These are phyloP conservation scores for Rhizophora mangle DNA, from an alignment of 345 rosid genomes.

Conservation along the genomic window DNA sequence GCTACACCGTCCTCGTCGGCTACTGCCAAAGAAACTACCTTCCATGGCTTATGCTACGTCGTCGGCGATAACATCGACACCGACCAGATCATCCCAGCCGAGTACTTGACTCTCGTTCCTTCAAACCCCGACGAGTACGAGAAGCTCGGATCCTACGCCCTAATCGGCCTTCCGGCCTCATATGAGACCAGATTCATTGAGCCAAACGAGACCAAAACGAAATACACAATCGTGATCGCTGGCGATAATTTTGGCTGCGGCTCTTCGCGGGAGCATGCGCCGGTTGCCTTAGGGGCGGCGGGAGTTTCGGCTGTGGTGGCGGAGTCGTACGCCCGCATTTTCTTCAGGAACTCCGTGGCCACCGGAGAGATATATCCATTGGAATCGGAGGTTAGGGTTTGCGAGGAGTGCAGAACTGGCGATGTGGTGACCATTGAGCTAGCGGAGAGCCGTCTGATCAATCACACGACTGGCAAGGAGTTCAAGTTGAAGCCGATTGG, in stretches of 20 bases:
- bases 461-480: conserved; percentile 81
- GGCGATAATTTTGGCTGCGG: conserved; percentile 97
- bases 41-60: conserved; percentile 90
- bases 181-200: conserved; percentile 65
- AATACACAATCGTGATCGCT: conserved; percentile 62
- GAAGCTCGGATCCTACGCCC: conserved; percentile 81
- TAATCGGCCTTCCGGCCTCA: conserved; percentile 67
- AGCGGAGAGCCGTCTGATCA: conserved; percentile 55
- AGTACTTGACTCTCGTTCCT: conserved; percentile 81
- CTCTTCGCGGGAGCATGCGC: conserved; percentile 93
- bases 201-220: conserved; percentile 51
- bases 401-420: conserved; percentile 84
- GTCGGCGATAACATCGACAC: conserved; percentile 96
- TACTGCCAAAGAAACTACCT: conserved; percentile 24
- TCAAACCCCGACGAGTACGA: conserved; percentile 79
- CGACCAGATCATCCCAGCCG: conserved; percentile 93
- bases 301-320: conserved; percentile 80
- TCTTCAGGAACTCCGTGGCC: conserved; percentile 84
- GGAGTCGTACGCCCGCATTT: conserved; percentile 82
- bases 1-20: conserved; percentile 8
- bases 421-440: conserved; percentile 71
- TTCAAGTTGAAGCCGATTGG: conserved; percentile 78
- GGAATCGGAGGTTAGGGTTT: conserved; percentile 73
- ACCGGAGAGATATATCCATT: conserved; percentile 82
- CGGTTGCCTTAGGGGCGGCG: conserved; percentile 88